Evolutionary conservation across 352 stramenopile genomes (phyloP).

Genomic region (Phytophthora lateralis): DNA sequence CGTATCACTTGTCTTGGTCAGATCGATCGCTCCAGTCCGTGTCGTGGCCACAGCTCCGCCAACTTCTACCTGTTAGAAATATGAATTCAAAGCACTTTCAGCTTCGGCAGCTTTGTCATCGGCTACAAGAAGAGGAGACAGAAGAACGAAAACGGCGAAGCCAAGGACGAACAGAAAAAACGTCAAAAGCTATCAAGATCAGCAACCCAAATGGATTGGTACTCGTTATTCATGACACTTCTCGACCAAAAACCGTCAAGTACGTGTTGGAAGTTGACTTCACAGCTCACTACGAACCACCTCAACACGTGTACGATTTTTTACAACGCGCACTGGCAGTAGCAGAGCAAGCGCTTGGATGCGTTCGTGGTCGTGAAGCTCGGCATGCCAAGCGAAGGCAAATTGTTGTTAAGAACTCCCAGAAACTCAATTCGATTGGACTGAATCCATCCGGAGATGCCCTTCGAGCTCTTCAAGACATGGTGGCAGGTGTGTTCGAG

Average conservation of each 20-base stretch:
- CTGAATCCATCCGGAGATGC: constrained; percentile 64
- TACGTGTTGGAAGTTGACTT: constrained; percentile 61
- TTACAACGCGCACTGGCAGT: constrained; percentile 44
- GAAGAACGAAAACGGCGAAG: background rate
- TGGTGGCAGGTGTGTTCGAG: constrained; percentile 45
- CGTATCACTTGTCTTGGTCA: constrained; percentile 65
- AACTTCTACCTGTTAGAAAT: constrained; percentile 58
- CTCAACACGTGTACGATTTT: constrained; percentile 25
- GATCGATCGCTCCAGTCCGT: constrained; percentile 52
- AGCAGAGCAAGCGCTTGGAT: constrained; percentile 45
- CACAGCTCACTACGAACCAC: constrained; percentile 21
- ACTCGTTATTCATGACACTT: constrained; percentile 36
- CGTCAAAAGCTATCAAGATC: constrained; percentile 5
- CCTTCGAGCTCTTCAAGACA: constrained; percentile 47
- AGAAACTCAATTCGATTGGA: constrained; percentile 40
- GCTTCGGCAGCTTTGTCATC: constrained; percentile 35
- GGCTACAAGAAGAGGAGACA: constrained; percentile 12
- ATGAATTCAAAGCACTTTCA: constrained; percentile 81
- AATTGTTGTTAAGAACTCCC: constrained; percentile 13
- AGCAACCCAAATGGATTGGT: constrained; percentile 45
- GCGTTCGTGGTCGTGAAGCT: constrained; percentile 57
- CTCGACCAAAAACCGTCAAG: constrained; percentile 18
- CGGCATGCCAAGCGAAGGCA: constrained; percentile 37
- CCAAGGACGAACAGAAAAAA: background rate
- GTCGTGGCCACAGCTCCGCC: constrained; percentile 55